These are phyloP conservation scores for Dalbergia cochinchinensis DNA, from an alignment of 306 rosid species.

Conservation along the genomic window DNA sequence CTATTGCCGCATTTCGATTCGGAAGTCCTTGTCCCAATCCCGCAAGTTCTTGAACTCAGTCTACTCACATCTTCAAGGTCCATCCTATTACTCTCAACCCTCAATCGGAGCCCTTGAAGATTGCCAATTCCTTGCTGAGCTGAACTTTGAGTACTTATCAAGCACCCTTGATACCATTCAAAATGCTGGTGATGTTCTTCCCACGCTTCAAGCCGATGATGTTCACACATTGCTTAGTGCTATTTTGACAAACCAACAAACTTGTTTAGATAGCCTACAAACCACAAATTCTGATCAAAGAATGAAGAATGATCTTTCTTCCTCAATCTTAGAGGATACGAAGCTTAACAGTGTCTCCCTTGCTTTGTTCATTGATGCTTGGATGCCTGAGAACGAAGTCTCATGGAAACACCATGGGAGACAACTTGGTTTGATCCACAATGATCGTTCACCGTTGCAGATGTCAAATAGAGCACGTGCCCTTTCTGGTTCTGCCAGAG, in stretches of 20 bases:
- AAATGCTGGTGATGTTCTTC: slow-evolving; percentile 38
- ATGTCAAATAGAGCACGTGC: slow-evolving; percentile 58
- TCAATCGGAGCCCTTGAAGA: slow-evolving; percentile 70
- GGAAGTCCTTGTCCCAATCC: slow-evolving; percentile 67
- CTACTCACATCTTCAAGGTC: slow-evolving; percentile 46
- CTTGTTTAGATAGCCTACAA: slow-evolving; percentile 70
- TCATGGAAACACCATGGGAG: slow-evolving; percentile 42
- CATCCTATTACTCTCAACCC: slow-evolving; percentile 43
- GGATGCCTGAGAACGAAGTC: slow-evolving; percentile 63
- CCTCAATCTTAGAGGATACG: slow-evolving; percentile 56
- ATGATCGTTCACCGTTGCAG: slow-evolving; percentile 58
- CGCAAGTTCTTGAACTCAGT: slow-evolving; percentile 51
- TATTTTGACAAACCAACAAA: slow-evolving; percentile 71
- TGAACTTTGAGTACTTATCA: slow-evolving; percentile 62
- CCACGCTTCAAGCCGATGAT: slow-evolving; percentile 60
- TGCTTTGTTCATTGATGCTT: slow-evolving; percentile 62
- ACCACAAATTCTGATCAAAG: slow-evolving; percentile 61
- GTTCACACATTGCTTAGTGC: slow-evolving; percentile 71
- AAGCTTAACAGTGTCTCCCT: slow-evolving; percentile 72
- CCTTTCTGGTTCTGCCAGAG: slow-evolving; percentile 58
- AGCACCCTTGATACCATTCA: slow-evolving; percentile 50
- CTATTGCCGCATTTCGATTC: slow-evolving; percentile 59
- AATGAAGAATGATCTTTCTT: slow-evolving; percentile 52
- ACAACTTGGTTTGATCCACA: slow-evolving; percentile 29
- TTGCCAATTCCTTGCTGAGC: slow-evolving; percentile 59